Base-by-base conservation (phyloP, 2,329 filamentous ascomycete species). In the Apiospora sp. region DNA sequence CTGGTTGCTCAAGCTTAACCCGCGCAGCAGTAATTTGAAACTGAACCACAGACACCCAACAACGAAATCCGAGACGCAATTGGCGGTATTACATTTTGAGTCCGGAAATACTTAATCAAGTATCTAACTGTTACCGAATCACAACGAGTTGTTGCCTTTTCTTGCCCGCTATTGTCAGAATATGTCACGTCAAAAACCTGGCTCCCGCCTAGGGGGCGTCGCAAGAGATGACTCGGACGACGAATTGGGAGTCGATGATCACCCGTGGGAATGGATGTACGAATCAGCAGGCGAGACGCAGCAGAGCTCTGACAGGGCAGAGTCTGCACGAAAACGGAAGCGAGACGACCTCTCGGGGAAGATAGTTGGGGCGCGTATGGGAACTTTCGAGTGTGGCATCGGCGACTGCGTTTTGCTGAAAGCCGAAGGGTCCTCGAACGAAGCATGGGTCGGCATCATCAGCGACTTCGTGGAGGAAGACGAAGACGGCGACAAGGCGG, bases 381-480 rank as follows among this genome's bases (percentile, higher is more conserved):
- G 95, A 34, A 86, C 82, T 16, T 98, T 98, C 75, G 89, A 92
- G 79, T 98, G 95, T 83, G 88, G 85, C 71, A 81, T 98, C 49
- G 96, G 96, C 64, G 95, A 99, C 79, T 89, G 91, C 27, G 92
- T 98, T 48, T 86, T 98, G 54, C 87, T 99, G 71, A 97, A 97
- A 82, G 94, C 95, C 0, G 94, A 97, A 51, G 94, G 94, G 4
- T 89, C 90, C 54, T 64, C 58, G 58, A 94, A 94, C 75, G 94
- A 97, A 78, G 93, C 95, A 14, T 99, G 96, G 95, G 93, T 97
- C 3, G 96, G 94, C 46, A 91, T 99, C 74, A 92, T 98, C 70
- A 93, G 92, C 78, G 92, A 94, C 61, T 98, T 99, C 76, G 81
- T 92, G 51, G 91, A 96, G 67, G 90, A 92, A 44, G 91, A 93